Base-by-base conservation (phyloP, 306 rosid species). In the Trifolium dubium region DNA sequence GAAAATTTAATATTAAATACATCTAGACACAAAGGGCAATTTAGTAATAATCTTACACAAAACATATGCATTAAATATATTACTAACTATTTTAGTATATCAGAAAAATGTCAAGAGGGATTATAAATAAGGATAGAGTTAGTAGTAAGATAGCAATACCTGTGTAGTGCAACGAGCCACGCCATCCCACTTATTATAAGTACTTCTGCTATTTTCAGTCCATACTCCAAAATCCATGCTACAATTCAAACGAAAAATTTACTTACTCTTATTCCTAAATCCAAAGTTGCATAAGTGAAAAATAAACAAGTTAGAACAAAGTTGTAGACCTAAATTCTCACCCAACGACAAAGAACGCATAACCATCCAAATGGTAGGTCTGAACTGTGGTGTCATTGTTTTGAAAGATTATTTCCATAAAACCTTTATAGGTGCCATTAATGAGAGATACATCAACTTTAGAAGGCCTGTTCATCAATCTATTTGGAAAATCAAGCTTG, bases 221-320 rank as follows among this genome's bases (percentile, higher is more conserved):
- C 97, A 92, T 28, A 86, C 82, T 81, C 97, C 97, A 39, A 86
- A 79, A 83, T 92, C 97, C 97, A 92, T 89, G 74, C 96, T 92
- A 64, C 90, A 87, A 40, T n/a, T 31, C 80, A 73, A 71, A 85
- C 29, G 43, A 28, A 43, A 79, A 81, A 82, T 44, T 15, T 50
- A 71, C 28, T 14, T 28, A 65, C 11, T 50, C 75, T 53, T 44
- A 83, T 55, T 58, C 69, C 35, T 19, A 77, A 41, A 10, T 54
- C 29, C 47, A 31, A 47, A 58, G 49, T 60, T 23, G 12, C 40
- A 31, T 18, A 71, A 49, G 61, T 46, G 32, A 34, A 19, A 60
- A 60, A 31, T 30, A 70, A 44, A 31, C 61, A 14, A 3, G 51
- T 10, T 39, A 34, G 5, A 50, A 7, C 40, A 40, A 31, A 67